Percentiles rank a stretch among this genome's conserved stretches.
phyloP scores from a whole-genome alignment of 2,329 filamentous ascomycete species.

The Fusarium buxicola region DNA sequence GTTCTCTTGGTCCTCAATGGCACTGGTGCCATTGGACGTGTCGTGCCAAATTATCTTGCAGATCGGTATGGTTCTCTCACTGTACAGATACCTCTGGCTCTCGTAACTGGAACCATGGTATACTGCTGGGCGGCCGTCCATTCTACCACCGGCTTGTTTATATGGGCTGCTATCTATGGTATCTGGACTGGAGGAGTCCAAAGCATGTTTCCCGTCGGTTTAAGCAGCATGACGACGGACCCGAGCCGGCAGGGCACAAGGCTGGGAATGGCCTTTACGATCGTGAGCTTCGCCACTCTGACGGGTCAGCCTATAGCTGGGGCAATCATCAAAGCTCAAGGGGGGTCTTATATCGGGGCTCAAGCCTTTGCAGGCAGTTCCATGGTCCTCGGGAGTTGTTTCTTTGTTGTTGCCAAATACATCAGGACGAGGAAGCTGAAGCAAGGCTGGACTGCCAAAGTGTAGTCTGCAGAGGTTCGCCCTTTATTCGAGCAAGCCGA shows the following conservation, averaged over 20 bases:
- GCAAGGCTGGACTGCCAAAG: slow-evolving; percentile 9
- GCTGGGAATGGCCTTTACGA: slow-evolving; percentile 69
- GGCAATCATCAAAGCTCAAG: slow-evolving; percentile 57
- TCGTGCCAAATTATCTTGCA: slow-evolving; percentile 9
- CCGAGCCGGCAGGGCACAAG: slow-evolving; percentile 62
- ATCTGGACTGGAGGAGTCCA: slow-evolving; percentile 71
- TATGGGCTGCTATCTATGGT: slow-evolving; percentile 72
- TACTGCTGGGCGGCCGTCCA: slow-evolving; percentile 66
- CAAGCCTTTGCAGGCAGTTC: slow-evolving; percentile 58
- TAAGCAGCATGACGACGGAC: slow-evolving; percentile 64
- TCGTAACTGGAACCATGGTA: background rate
- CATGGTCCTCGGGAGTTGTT: slow-evolving; percentile 13
- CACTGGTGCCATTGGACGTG: slow-evolving; percentile 4
- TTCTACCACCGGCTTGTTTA: slow-evolving; percentile 63
- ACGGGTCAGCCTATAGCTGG: slow-evolving; percentile 65
- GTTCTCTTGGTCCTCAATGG: slow-evolving; percentile 13
- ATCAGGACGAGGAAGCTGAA: slow-evolving; percentile 7
- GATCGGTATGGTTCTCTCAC: slow-evolving; percentile 7
- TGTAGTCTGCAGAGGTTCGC: no score
- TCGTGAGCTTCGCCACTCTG: slow-evolving; percentile 64
- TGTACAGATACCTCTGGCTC: slow-evolving; percentile 1
- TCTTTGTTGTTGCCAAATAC: slow-evolving; percentile 8
- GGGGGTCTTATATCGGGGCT: slow-evolving; percentile 59
- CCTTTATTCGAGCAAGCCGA: no score
- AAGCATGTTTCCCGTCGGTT: slow-evolving; percentile 67